A percentile compares a stretch with the other conserved stretches of the same genome.
These are phyloP conservation scores for Phytophthora kernoviae DNA, from an alignment of 352 stramenopile species.

Conservation along the genomic window DNA sequence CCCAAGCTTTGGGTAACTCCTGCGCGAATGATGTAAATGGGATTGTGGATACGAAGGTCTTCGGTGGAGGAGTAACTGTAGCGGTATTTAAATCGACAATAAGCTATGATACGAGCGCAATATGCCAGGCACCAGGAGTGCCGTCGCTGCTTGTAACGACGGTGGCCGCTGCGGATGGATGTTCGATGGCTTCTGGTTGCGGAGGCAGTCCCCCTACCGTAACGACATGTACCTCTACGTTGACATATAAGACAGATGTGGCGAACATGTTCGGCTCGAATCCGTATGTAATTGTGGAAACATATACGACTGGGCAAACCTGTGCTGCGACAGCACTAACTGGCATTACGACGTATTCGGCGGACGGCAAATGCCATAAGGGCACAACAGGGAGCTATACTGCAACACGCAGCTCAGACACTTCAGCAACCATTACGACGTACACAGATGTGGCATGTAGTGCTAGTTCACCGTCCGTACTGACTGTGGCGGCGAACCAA, in stretches of 20 bases:
- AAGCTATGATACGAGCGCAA: conserved; percentile 1
- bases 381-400: not conserved
- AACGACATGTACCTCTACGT: conserved; percentile 4
- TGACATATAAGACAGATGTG: conserved; percentile 7
- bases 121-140: not conserved
- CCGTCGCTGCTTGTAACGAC: conserved; percentile 1
- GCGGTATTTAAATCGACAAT: conserved; percentile 1
- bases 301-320: conserved; percentile 4
- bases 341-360: conserved; percentile 5
- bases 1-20: too few relatives aligned
- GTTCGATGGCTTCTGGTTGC: too few relatives aligned
- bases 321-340: conserved; percentile 1
- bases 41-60: conserved; percentile 9
- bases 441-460: too few relatives aligned
- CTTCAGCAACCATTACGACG: too few relatives aligned
- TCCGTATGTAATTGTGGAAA: conserved; percentile 14
- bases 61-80: not conserved
- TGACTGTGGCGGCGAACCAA: too few relatives aligned
- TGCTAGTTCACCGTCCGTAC: too few relatives aligned
- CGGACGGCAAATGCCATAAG: conserved; percentile 16
- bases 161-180: too few relatives aligned
- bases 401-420: too few relatives aligned
- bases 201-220: not conserved
- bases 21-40: not conserved
- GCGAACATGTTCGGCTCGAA: conserved; percentile 1